Conservation (phyloP, 257 asterid species). For the Lithospermum erythrorhizon region DNA sequence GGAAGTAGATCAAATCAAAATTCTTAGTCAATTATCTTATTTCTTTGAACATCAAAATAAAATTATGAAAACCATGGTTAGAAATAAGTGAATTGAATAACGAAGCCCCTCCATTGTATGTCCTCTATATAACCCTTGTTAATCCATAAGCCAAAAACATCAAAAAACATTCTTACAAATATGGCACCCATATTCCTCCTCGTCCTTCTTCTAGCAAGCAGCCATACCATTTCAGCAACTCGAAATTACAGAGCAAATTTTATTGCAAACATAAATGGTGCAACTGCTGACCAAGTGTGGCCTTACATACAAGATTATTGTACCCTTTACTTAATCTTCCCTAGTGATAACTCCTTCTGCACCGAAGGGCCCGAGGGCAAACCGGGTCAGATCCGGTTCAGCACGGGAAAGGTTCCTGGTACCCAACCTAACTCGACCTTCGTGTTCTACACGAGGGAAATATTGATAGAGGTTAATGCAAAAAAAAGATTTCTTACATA, state of each 20-base stretch:
- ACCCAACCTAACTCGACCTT: neutral
- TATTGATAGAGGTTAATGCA: neutral
- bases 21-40: too few relatives aligned
- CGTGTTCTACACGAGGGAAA: neutral
- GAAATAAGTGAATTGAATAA: too few relatives aligned
- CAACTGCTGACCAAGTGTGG: slow-evolving; percentile 1
- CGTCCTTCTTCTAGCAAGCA: too few relatives aligned
- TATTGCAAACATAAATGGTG: neutral
- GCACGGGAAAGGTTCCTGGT: neutral
- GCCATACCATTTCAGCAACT: neutral
- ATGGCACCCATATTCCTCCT: too few relatives aligned
- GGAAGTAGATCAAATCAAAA: too few relatives aligned
- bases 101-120: too few relatives aligned
- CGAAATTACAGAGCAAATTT: neutral
- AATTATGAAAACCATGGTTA: too few relatives aligned
- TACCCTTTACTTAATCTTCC: neutral
- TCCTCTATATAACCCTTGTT: too few relatives aligned
- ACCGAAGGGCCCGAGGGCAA: neutral
- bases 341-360: neutral
- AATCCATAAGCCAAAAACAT: too few relatives aligned
- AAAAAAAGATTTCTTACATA: neutral
- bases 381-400: neutral
- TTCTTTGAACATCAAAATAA: too few relatives aligned
- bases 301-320: neutral
- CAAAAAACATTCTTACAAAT: too few relatives aligned